Base-by-base conservation (phyloP, 2,329 filamentous ascomycete genomes). In the Metarhizium humberi region DNA sequence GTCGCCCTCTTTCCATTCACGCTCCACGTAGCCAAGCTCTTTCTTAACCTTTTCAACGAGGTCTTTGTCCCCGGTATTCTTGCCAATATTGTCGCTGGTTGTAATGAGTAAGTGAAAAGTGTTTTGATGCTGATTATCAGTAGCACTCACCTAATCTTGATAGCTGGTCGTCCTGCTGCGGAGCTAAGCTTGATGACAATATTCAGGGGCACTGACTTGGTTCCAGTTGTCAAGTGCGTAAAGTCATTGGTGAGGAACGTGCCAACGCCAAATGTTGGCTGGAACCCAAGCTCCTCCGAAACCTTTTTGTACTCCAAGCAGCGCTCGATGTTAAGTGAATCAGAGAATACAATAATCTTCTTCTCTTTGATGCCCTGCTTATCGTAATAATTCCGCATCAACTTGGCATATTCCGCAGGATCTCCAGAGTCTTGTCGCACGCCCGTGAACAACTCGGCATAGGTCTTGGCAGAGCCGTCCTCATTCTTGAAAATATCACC, bases 221-320 rank as follows among this genome's bases (percentile, higher is more conserved):
- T 84, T 43, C 86, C 85, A 1, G 85, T 88, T 40, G 78, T 83
- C 58, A 80, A 74, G 60, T 87, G 82, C n/a, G 74, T 75, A 68
- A 94, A 99, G 70, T 99, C 94, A 66, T 99, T 96, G 4, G 94
- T 99, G 64, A 99, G 79, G 71, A 90, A 97, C 0, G 94, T 99
- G 4, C 94, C 94, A 1, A 99, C 88, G 58, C 94, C 94, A 73
- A 99, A 99, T 0, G 87, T 88, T 13, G 92, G 87, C 57, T 85
- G 81, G 70, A 99, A 92, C 1, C 89, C 89, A 14, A 85, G 82
- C 43, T 84, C 80, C 61, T 96, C 90, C 0, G 92, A 87, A 32
- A 90, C 80, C 56, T 82, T 75, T 76, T 95, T 95, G 75, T 97
- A 99, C 69, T 95, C 84, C 51, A 97, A 77, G 67, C 92, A 96